A percentile compares a stretch with the other conserved stretches of the same genome.
Conservation (phyloP, 139 green algal species). For the Asterochloris erici region DNA sequence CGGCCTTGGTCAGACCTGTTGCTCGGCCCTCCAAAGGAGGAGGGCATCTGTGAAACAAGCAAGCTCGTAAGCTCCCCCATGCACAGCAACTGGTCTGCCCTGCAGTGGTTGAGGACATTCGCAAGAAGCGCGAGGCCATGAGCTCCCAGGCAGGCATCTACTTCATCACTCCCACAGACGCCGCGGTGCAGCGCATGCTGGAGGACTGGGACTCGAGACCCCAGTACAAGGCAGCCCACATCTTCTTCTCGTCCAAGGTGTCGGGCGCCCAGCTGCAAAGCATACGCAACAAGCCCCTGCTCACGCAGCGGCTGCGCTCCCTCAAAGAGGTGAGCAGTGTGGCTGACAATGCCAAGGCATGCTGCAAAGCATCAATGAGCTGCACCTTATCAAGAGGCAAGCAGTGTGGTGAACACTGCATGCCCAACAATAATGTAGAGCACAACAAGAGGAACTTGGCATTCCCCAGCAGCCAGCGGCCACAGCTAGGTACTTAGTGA, state of each 20-base stretch:
- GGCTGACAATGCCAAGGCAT: too few species aligned
- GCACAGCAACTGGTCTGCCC: neutral
- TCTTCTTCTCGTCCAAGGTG: constrained; percentile 85
- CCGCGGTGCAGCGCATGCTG: constrained; percentile 47
- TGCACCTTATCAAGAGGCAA: too few species aligned
- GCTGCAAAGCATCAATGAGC: too few species aligned
- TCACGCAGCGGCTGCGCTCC: constrained; percentile 42
- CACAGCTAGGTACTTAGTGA: too few species aligned
- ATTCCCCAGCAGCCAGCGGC: too few species aligned
- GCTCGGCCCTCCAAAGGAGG: neutral
- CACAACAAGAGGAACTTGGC: too few species aligned
- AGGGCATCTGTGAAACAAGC: neutral
- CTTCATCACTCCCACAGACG: constrained; percentile 75
- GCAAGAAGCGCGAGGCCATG: constrained; percentile 66
- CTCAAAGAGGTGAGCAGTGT: constrained; percentile 66
- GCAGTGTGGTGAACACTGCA: too few species aligned
- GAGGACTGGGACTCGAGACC: constrained; percentile 54
- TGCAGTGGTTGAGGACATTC: constrained; percentile 77
- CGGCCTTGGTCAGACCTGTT: neutral
- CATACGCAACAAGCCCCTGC: constrained; percentile 46
- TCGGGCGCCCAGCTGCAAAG: constrained; percentile 34
- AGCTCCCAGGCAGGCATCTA: constrained; percentile 71
- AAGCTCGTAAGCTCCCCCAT: too few species aligned
- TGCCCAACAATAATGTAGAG: neutral
- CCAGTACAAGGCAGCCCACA: constrained; percentile 70